Base-by-base conservation (phyloP, 495 filamentous ascomycete genomes). In the Parachaetomium inaequale region DNA sequence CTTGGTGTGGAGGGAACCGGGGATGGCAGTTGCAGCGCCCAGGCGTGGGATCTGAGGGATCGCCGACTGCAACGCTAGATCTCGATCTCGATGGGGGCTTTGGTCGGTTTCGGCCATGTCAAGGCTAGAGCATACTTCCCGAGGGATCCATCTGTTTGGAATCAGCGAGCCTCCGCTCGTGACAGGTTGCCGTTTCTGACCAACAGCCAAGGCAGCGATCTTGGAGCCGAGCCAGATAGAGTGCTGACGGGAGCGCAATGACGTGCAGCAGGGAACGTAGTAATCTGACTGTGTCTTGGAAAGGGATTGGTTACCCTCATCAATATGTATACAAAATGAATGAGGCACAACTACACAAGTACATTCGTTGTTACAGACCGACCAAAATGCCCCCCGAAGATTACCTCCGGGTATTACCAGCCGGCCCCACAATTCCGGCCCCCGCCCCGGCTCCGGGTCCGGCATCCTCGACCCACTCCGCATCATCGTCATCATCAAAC, bases 401-500 rank as follows among this genome's bases (percentile, higher is more conserved):
- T 57, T 32, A 57, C 25, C 40, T 45, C 40, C 38, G 38, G 26
- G 26, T 21, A 23, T 19, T 26, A 21, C 31, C 58, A 14, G 46
- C 28, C 10, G 50, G 49, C 28, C 26, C 29, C 50, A 42, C 50
- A 55, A 25, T 21, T n/a, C 50, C 29, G 28, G 26, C 38, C 19
- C 10, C 34, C 26, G 50, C n/a, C 14, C 8, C 59, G 38, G 60
- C 2, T 14, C 8, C 26, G 23, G 42, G 2, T 10, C 42, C 59
- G 28, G 5, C 38, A 14, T 49, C 50, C 42, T 55, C 57, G 10
- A 52, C 31, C 61, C 29, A 36, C 46, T 31, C 54, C 23, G 55
- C 59, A 7, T 46, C 38, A n/a, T 42, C 38, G 38, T 65, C 62
- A n/a, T 66, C 65, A 25, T 65, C 78, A 29, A 81, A 75, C 6